Percentiles rank a stretch among this genome's conserved stretches.
Evolutionary conservation across 139 green algal species (phyloP).

Genomic region (Auxenochlorella pyrenoidosa): DNA sequence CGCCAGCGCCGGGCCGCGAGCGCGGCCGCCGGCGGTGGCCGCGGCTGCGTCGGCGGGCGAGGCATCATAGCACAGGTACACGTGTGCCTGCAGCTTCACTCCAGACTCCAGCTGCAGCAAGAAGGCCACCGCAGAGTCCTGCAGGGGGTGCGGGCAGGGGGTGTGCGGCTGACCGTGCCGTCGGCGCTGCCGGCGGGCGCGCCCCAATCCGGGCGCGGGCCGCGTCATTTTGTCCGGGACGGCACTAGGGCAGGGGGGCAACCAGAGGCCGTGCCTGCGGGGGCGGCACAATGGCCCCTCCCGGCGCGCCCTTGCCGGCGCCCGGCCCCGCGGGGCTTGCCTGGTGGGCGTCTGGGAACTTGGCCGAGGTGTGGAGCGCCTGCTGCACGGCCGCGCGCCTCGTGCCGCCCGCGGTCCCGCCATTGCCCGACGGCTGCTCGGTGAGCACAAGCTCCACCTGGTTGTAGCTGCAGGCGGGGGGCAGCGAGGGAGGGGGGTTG

Average conservation of each 20-base stretch:
- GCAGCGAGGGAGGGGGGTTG: no score
- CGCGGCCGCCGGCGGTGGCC: neutral
- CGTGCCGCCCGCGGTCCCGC: neutral
- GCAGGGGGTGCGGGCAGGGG: neutral
- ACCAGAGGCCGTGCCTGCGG: no score
- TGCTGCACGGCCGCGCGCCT: slow-evolving; percentile 31
- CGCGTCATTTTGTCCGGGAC: no score
- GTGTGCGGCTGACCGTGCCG: neutral
- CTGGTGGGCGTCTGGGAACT: neutral
- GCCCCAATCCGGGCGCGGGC: neutral
- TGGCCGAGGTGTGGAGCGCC: neutral
- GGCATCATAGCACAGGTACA: slow-evolving; percentile 35
- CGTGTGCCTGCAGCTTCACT: slow-evolving; percentile 41
- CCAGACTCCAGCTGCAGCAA: slow-evolving; percentile 53
- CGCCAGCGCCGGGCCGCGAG: neutral
- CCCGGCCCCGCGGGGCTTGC: neutral
- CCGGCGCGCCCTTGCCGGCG: neutral
- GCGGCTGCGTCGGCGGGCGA: neutral
- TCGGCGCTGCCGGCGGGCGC: neutral
- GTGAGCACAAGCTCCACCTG: slow-evolving; percentile 50
- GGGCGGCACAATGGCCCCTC: neutral
- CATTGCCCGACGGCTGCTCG: neutral
- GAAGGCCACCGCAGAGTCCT: slow-evolving; percentile 56
- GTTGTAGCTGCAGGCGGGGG: slow-evolving; percentile 51
- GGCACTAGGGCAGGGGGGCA: no score